Conservation (phyloP, 2,329 filamentous ascomycete genomes). For the Penicillium sp. region DNA sequence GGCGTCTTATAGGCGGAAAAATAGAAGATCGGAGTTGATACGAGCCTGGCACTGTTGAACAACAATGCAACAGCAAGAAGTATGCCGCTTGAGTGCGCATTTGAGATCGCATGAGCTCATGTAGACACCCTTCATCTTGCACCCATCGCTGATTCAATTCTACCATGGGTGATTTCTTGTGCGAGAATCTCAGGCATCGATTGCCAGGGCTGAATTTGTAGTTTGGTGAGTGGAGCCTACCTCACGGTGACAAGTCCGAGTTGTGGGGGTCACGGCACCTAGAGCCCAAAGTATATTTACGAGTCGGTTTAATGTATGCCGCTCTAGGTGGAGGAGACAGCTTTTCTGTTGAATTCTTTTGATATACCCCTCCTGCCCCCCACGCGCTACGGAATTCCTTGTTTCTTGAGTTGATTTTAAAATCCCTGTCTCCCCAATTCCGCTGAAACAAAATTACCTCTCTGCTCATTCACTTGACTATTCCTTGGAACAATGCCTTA, state of each 20-base stretch:
- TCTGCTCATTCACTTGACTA: conserved; percentile 5
- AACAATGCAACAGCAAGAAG: neutral
- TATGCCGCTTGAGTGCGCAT: neutral
- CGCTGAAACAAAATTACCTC: neutral
- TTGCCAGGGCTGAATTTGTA: neutral
- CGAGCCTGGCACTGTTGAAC: conserved; percentile 3
- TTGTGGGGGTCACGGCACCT: neutral
- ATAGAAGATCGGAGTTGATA: conserved; percentile 14
- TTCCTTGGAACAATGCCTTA: conserved; percentile 40
- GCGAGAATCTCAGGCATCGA: conserved; percentile 4
- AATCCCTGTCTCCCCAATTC: neutral
- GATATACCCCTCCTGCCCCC: conserved; percentile 10
- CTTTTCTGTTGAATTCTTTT: neutral
- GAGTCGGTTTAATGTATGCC: neutral
- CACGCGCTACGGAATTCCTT: neutral
- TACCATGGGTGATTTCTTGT: neutral
- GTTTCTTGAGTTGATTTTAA: neutral
- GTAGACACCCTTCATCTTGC: neutral
- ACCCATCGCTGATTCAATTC: neutral
- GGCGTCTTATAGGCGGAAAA: conserved; percentile 27
- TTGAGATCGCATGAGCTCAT: neutral
- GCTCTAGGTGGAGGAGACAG: neutral
- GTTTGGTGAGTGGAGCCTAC: conserved; percentile 1
- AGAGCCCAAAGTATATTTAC: neutral
- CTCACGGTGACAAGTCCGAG: conserved; percentile 7